Evolutionary conservation across 176 grass and related monocot genomes (phyloP).

Genomic region (Neostapfia colusana): DNA sequence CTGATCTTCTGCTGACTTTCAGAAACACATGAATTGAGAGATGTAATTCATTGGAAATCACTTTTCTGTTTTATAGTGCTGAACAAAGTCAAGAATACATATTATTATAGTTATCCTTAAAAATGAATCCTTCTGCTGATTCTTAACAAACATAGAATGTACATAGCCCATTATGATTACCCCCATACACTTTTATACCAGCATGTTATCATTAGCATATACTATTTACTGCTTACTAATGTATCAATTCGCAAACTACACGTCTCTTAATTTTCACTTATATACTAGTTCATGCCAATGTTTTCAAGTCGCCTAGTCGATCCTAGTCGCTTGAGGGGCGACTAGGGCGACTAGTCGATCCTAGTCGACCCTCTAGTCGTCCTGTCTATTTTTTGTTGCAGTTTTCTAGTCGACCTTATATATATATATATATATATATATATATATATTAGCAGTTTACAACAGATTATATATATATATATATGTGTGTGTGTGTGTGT

Average conservation of each 20-base stretch:
- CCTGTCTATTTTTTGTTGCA: no score
- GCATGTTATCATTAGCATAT: neutral
- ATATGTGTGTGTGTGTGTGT: no score
- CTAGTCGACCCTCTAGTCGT: no score
- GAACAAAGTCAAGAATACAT: neutral
- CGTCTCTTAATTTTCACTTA: slow-evolving; percentile 10
- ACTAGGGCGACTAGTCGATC: no score
- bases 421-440: no score
- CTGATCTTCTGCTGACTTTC: neutral
- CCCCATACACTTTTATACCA: neutral
- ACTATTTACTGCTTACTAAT: neutral
- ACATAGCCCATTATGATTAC: neutral
- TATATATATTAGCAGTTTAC: no score
- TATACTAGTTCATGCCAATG: neutral
- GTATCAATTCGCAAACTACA: neutral
- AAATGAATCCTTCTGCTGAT: neutral
- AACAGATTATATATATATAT: no score
- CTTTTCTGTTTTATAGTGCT: neutral
- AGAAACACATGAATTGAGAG: slow-evolving; percentile 4
- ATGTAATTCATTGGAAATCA: neutral
- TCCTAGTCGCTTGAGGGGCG: no score
- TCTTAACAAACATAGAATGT: neutral
- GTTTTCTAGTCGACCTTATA: no score
- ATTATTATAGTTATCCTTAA: neutral
- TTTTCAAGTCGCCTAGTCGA: no score